Percentiles rank a stretch among this genome's conserved stretches.
Conservation (phyloP, 2,329 filamentous ascomycete species). For the Whalleya microplaca region DNA sequence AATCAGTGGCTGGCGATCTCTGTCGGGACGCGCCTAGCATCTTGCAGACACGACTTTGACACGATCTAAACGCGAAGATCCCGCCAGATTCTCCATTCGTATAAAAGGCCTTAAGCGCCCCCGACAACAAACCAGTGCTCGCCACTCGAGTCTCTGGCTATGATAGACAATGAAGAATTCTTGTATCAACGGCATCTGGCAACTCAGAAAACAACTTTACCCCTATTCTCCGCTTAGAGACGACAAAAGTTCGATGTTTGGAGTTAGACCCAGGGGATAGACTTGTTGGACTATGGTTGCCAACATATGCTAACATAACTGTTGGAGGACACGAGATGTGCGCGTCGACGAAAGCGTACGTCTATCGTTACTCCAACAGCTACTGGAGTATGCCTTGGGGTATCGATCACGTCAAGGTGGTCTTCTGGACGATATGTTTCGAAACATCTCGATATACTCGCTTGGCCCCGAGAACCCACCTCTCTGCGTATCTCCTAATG, state of each 20-base stretch:
- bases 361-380: too few species aligned
- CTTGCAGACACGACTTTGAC: slow-evolving; percentile 32
- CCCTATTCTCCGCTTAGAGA: not conserved
- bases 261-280: not conserved
- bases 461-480: not conserved
- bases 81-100: slow-evolving; percentile 26
- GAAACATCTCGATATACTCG: slow-evolving; percentile 18
- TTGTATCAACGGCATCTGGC: not conserved
- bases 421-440: slow-evolving; percentile 23
- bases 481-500: slow-evolving; percentile 7
- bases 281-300: not conserved
- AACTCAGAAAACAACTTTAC: too few species aligned
- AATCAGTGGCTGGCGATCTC: slow-evolving; percentile 31
- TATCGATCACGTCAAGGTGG: slow-evolving; percentile 8
- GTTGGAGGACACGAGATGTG: slow-evolving; percentile 8
- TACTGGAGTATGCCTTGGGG: slow-evolving; percentile 1
- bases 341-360: slow-evolving; percentile 8
- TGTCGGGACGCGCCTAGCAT: slow-evolving; percentile 27
- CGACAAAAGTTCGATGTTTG: slow-evolving; percentile 1
- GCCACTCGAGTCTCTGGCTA: slow-evolving; percentile 1
- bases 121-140: slow-evolving; percentile 9
- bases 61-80: slow-evolving; percentile 38
- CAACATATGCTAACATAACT: not conserved
- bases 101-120: slow-evolving; percentile 34
- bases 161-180: slow-evolving; percentile 9